Percentiles rank a stretch among this genome's conserved stretches.
Evolutionary conservation across 371 early-diverging fungal genomes (phyloP).

Genomic region (Mucor piriformis): DNA sequence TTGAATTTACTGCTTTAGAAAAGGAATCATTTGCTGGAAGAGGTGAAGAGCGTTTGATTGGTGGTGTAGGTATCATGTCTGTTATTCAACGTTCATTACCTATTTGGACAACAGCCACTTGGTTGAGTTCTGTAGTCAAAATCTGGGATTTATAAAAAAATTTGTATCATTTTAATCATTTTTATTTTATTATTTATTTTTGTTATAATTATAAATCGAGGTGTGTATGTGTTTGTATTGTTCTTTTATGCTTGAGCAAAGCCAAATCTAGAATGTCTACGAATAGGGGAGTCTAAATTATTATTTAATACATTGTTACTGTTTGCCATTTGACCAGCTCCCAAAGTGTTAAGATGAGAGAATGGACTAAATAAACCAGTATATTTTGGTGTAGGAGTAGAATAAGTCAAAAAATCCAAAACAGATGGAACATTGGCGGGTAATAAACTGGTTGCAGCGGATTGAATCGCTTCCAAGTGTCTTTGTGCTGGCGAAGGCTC

Average conservation of each 20-base stretch:
- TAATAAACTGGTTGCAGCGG: constrained; percentile 7
- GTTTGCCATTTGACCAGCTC: not conserved
- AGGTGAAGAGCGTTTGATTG: constrained; percentile 55
- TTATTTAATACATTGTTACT: constrained; percentile 13
- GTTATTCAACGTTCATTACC: constrained; percentile 55
- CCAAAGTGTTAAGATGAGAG: constrained; percentile 25
- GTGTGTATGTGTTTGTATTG: not conserved
- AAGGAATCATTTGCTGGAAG: constrained; percentile 58
- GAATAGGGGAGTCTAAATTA: constrained; percentile 39
- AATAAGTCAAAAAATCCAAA: constrained; percentile 18
- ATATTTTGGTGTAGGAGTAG: constrained; percentile 39
- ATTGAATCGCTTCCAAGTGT: constrained; percentile 13
- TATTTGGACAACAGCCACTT: constrained; percentile 65
- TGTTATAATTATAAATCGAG: too few relatives aligned
- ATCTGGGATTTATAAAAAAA: constrained; percentile 47
- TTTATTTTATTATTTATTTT: not conserved
- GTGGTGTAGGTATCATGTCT: constrained; percentile 60
- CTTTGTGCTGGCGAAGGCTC: constrained; percentile 17
- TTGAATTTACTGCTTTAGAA: constrained; percentile 58
- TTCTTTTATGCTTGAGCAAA: constrained; percentile 46
- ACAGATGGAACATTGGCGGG: constrained; percentile 8
- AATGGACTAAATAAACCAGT: constrained; percentile 46
- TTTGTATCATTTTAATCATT: not conserved
- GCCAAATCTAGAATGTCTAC: constrained; percentile 52
- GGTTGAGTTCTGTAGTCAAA: constrained; percentile 57